Percentiles rank a stretch among this genome's conserved stretches.
phyloP scores from a whole-genome alignment of 345 rosid genomes.

The Salix arbutifolia region DNA sequence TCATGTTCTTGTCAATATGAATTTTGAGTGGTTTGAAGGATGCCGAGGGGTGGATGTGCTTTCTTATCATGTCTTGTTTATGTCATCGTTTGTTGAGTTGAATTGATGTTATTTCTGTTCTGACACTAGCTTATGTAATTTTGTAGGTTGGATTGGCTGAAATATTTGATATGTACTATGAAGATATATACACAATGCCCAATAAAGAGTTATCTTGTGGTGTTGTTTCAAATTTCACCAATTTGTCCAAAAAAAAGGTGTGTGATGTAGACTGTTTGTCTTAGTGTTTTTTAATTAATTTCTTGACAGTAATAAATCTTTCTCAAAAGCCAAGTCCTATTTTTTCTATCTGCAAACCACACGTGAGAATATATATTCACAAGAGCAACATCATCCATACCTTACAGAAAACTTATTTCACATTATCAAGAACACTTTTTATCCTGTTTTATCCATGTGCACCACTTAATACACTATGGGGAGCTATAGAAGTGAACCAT shows the following conservation, averaged over 20 bases:
- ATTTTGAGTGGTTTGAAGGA: neutral
- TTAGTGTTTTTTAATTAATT: neutral
- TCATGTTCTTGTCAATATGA: neutral
- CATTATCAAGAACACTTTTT: too few relatives aligned
- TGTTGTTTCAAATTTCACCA: conserved; percentile 34
- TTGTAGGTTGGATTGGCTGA: conserved; percentile 79
- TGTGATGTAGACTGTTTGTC: conserved; percentile 2
- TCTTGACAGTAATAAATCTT: neutral
- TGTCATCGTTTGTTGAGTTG: neutral
- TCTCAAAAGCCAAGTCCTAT: too few relatives aligned
- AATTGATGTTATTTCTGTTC: conserved; percentile 7
- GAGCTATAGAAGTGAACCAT: too few relatives aligned
- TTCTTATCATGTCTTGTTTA: neutral
- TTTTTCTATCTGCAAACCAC: too few relatives aligned
- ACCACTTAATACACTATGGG: too few relatives aligned
- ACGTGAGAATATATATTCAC: too few relatives aligned
- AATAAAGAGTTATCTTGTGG: conserved; percentile 53
- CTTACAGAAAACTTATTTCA: too few relatives aligned
- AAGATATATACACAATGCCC: conserved; percentile 76
- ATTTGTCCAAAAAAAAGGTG: conserved; percentile 65
- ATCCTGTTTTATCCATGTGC: too few relatives aligned
- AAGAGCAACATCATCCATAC: too few relatives aligned
- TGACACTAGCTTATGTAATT: conserved; percentile 19
- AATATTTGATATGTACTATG: conserved; percentile 71
- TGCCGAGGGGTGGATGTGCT: neutral